Conservation (phyloP, 2,329 filamentous ascomycete species). For the Alternaria rosae region DNA sequence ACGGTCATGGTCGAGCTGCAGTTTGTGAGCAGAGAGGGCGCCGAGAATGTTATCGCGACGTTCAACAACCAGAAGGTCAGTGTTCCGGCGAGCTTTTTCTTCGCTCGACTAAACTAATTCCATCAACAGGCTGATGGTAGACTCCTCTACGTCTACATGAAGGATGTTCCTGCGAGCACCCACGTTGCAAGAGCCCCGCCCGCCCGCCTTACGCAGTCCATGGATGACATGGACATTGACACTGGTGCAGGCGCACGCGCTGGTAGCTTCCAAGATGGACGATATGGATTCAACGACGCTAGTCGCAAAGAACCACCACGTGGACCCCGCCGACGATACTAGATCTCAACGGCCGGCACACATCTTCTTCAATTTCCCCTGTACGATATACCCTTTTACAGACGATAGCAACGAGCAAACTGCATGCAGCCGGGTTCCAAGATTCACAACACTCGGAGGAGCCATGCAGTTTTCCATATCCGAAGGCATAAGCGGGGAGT, state of each 20-base stretch:
- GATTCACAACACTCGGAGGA: neutral
- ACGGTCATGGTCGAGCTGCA: conserved; percentile 80
- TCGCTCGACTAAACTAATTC: conserved; percentile 13
- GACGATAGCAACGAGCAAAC: conserved; percentile 13
- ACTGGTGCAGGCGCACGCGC: conserved; percentile 34
- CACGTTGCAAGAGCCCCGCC: conserved; percentile 34
- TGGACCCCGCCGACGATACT: conserved; percentile 46
- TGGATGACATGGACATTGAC: conserved; percentile 55
- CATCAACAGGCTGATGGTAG: conserved; percentile 74
- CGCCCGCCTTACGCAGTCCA: conserved; percentile 30
- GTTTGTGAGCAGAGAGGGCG: conserved; percentile 75
- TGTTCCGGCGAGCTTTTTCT: conserved; percentile 8
- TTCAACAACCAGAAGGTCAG: conserved; percentile 81
- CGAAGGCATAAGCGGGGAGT: conserved; percentile 3
- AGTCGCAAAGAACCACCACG: conserved; percentile 37
- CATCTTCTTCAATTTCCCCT: conserved; percentile 18
- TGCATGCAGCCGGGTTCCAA: neutral
- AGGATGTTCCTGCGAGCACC: conserved; percentile 53
- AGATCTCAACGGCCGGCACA: conserved; percentile 5
- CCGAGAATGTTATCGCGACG: conserved; percentile 74
- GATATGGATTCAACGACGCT: conserved; percentile 52
- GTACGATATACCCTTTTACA: conserved; percentile 40
- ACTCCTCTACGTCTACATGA: conserved; percentile 75
- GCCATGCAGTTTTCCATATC: conserved; percentile 3
- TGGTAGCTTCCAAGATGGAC: conserved; percentile 53